Base-by-base conservation (phyloP, 441 rosid species). In the Jatropha multifida region DNA sequence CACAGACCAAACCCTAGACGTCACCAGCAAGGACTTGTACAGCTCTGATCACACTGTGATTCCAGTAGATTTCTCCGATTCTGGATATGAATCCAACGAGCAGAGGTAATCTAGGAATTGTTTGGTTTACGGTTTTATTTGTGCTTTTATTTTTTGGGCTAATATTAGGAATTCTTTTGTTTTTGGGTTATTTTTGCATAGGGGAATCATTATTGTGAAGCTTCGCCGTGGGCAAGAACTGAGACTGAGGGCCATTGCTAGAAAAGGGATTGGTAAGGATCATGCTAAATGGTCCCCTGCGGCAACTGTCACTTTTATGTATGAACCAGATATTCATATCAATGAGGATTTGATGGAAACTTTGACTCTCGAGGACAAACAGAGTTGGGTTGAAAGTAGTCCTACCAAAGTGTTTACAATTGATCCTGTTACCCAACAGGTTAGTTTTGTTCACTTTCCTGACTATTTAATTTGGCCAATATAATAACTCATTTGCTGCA, bases 231-330 rank as follows among this genome's bases (percentile, higher is more conserved):
- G 98, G 72, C 97, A 92, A 84, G 98, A 95, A 58, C 52, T 93
- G 81, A 90, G 87, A 81, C 88, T 95, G 74, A 87, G 96, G 80
- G 98, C 97, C 13, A 92, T 93, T 40, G 99, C 98, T 0, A 85
- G 98, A 78, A 93, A 95, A 82, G 98, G 99, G 59, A 93, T 93
- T 5, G 96, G 94, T 54, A 95, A 93, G 81, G 99, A 95, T 89
- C 98, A 95, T 56, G 98, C 99, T 0, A 93, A 95, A 81, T 93
- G 98, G 98, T 93, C 98, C 42, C 99, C 99, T 55, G 97, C 99
- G 11, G 97, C 99, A 23, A 93, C 98, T 20, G 99, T 92, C 26
- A 93, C 99, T 59, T 92, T 92, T 74, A 88, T 95, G 97, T 89
- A 87, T 77, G 96, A 92, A 81, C 97, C 99, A 7, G 99, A 93